Percentiles rank a stretch among this genome's conserved stretches.
These are phyloP conservation scores for Komagataella phaffii DNA, from an alignment of 805 yeast species.

Conservation along the genomic window DNA sequence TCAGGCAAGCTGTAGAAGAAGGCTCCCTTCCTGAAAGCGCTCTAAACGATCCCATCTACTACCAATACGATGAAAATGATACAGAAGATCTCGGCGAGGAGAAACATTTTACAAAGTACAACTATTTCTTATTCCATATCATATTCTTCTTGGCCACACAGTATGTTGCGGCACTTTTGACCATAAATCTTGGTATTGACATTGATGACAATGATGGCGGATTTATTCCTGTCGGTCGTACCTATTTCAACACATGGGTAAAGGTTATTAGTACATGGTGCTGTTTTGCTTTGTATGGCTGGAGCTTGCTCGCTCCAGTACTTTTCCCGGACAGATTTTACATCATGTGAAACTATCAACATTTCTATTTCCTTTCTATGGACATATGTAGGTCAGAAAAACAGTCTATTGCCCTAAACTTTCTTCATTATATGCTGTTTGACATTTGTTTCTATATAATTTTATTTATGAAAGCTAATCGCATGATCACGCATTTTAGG, in stretches of 20 bases:
- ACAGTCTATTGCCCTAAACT: no score
- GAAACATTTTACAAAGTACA: conserved; percentile 54
- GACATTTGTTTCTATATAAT: no score
- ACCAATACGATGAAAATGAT: conserved; percentile 29
- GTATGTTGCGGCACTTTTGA: conserved; percentile 86
- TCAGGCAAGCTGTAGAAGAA: conserved; percentile 89
- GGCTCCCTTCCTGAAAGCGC: conserved; percentile 94
- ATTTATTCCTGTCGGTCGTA: conserved; percentile 92
- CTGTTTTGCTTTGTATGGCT: conserved; percentile 72
- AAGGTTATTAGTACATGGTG: conserved; percentile 88
- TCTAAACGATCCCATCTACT: conserved; percentile 55
- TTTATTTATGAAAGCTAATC: no score
- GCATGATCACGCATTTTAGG: no score
- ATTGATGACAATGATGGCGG: conserved; percentile 70
- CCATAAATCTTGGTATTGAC: conserved; percentile 81
- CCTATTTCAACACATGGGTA: conserved; percentile 91
- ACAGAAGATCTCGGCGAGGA: conserved; percentile 39
- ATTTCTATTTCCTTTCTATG: no score
- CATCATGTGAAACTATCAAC: background rate
- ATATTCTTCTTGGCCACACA: conserved; percentile 93
- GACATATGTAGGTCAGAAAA: background rate
- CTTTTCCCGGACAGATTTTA: conserved; percentile 77
- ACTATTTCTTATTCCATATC: conserved; percentile 77
- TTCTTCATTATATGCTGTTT: no score
- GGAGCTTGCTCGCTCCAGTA: conserved; percentile 90